Conservation (phyloP, 129 eudicot genomes). For the Pseudognaphalium luteoalbum region DNA sequence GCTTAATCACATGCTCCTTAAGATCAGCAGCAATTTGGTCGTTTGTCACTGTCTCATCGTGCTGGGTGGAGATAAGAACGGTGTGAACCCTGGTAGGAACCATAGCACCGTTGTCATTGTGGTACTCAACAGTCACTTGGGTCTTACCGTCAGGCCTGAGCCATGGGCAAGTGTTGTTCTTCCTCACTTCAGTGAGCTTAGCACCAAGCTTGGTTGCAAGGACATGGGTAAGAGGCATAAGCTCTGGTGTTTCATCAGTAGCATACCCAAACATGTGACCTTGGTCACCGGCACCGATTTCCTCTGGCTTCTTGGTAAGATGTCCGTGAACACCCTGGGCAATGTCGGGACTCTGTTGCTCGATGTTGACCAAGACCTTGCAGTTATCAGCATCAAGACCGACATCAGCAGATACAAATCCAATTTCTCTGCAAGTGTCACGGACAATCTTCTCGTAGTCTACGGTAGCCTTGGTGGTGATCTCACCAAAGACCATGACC, state of each 20-base stretch:
- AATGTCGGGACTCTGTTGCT: slow-evolving; percentile 74
- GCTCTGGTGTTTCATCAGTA: slow-evolving; percentile 69
- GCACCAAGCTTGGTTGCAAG: slow-evolving; percentile 79
- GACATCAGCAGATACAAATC: slow-evolving; percentile 54
- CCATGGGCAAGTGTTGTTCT: slow-evolving; percentile 51
- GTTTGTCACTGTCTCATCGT: slow-evolving; percentile 43
- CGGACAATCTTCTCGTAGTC: slow-evolving; percentile 49
- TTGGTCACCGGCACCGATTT: slow-evolving; percentile 78
- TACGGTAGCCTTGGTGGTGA: slow-evolving; percentile 46
- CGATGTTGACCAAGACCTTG: slow-evolving; percentile 69
- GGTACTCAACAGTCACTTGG: slow-evolving; percentile 48
- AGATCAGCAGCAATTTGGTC: slow-evolving; percentile 54
- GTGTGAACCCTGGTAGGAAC: slow-evolving; percentile 50
- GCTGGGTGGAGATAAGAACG: slow-evolving; percentile 45
- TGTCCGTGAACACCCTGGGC: slow-evolving; percentile 80
- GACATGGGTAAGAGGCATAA: slow-evolving; percentile 72
- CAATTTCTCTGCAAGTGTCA: slow-evolving; percentile 47
- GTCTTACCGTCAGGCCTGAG: slow-evolving; percentile 49
- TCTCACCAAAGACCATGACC: slow-evolving; percentile 62
- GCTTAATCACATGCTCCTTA: slow-evolving; percentile 59
- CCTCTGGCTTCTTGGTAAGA: slow-evolving; percentile 67
- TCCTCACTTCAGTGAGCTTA: slow-evolving; percentile 45
- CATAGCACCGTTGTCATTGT: slow-evolving; percentile 46
- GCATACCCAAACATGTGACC: slow-evolving; percentile 85
- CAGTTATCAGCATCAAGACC: slow-evolving; percentile 73